Percentiles rank a stretch among this genome's conserved stretches.
phyloP scores from a whole-genome alignment of 257 asterid species.

The Rehmannia glutinosa region DNA sequence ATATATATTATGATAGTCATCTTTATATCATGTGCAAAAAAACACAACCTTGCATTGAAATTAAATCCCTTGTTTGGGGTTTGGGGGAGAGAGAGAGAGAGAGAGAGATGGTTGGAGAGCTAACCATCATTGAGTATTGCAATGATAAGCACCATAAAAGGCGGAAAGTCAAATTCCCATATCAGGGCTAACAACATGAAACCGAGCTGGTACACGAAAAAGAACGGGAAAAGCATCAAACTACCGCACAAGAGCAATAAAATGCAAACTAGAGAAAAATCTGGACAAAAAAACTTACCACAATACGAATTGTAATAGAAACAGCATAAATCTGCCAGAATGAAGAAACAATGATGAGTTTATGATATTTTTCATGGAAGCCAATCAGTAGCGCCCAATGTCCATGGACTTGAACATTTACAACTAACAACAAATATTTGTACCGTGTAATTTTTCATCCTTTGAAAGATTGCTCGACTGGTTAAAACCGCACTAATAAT shows the following conservation, averaged over 20 bases:
- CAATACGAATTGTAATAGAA: conserved; percentile 97
- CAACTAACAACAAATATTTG: not conserved
- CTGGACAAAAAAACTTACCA: conserved; percentile 48
- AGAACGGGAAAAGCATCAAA: not conserved
- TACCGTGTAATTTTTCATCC: conserved; percentile 99
- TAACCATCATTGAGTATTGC: conserved; percentile 93
- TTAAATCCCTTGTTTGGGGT: too few relatives aligned
- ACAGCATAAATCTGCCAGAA: conserved; percentile 87
- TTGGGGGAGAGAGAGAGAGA: not conserved
- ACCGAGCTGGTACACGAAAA: conserved; percentile 64
- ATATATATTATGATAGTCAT: too few relatives aligned
- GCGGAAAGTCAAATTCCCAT: conserved; percentile 96
- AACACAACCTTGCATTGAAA: too few relatives aligned
- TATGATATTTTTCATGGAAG: not conserved
- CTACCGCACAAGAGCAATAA: not conserved
- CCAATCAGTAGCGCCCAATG: not conserved
- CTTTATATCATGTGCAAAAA: too few relatives aligned
- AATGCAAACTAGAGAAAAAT: not conserved
- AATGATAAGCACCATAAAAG: conserved; percentile 99
- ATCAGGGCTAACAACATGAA: conserved; percentile 95
- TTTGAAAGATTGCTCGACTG: conserved; percentile 93
- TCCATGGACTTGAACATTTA: not conserved
- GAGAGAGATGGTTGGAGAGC: conserved; percentile 18
- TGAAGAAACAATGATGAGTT: not conserved
- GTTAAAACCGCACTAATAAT: conserved; percentile 98